A percentile compares a stretch with the other conserved stretches of the same genome.
These are phyloP conservation scores for Globisporangium emineosum DNA, from an alignment of 352 stramenopile species.

Conservation along the genomic window DNA sequence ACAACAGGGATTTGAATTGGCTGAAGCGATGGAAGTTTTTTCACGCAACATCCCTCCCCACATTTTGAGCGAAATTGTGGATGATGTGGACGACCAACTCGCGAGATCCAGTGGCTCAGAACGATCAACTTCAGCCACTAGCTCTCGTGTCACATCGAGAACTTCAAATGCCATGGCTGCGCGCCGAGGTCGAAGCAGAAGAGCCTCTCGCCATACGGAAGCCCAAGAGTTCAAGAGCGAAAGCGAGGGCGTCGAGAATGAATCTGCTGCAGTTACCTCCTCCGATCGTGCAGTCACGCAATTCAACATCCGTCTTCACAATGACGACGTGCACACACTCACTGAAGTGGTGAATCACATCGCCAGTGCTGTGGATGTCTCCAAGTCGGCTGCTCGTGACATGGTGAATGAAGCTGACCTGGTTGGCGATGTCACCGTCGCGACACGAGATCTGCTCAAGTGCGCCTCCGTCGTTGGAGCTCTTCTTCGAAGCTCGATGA, in stretches of 20 bases:
- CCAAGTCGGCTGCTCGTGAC: conserved; percentile 43
- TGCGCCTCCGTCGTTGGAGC: conserved; percentile 46
- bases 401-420: conserved; percentile 60
- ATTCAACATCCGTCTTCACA: conserved; percentile 76
- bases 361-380: conserved; percentile 46
- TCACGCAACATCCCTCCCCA: conserved; percentile 49
- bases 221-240: conserved; percentile 24
- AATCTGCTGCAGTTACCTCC: neutral
- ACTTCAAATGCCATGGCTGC: conserved; percentile 16
- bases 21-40: conserved; percentile 68
- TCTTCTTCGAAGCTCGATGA: conserved; percentile 60
- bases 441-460: conserved; percentile 38
- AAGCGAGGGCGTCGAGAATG: conserved; percentile 4
- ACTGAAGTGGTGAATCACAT: conserved; percentile 73
- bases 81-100: conserved; percentile 12
- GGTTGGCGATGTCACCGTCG: conserved; percentile 49
- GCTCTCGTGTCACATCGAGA: conserved; percentile 8
- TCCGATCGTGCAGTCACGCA: conserved; percentile 16
- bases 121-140: neutral
- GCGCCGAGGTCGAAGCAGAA: conserved; percentile 11
- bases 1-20: conserved; percentile 70
- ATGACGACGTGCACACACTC: conserved; percentile 80
- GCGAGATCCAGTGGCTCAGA: neutral
- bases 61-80: conserved; percentile 39
- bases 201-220: conserved; percentile 16